phyloP scores from a whole-genome alignment of 2,329 filamentous ascomycete species.

The Phyllosticta capitalensis region DNA sequence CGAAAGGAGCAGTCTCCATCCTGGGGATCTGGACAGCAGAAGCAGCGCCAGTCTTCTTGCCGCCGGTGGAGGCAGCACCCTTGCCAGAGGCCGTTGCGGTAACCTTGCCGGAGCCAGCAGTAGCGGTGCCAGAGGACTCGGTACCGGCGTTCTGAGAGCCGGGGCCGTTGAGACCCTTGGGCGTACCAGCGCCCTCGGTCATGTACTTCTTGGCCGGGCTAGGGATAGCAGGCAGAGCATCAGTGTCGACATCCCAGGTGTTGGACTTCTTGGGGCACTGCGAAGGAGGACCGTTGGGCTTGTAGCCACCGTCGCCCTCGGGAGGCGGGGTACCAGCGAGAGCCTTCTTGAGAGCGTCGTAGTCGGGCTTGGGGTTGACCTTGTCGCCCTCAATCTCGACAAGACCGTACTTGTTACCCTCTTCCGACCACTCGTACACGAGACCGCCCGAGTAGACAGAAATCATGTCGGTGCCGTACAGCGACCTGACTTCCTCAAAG shows the following conservation, averaged over 20 bases:
- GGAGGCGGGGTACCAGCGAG: slow-evolving; percentile 43
- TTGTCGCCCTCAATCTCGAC: slow-evolving; percentile 51
- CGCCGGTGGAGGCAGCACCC: slow-evolving; percentile 19
- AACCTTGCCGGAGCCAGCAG: slow-evolving; percentile 41
- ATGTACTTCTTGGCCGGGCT: slow-evolving; percentile 46
- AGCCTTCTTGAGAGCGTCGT: slow-evolving; percentile 44
- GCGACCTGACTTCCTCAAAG: slow-evolving; percentile 67
- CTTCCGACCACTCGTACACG: slow-evolving; percentile 83
- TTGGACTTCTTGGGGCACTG: slow-evolving; percentile 44
- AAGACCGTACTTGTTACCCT: slow-evolving; percentile 61
- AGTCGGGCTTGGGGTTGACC: slow-evolving; percentile 54
- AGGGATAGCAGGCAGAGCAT: slow-evolving; percentile 49
- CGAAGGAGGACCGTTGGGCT: slow-evolving; percentile 42
- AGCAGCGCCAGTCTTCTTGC: slow-evolving; percentile 33
- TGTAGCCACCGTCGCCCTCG: slow-evolving; percentile 50
- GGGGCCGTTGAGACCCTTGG: slow-evolving; percentile 42
- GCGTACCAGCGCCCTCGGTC: slow-evolving; percentile 48
- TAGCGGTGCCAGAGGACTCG: slow-evolving; percentile 33
- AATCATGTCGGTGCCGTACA: slow-evolving; percentile 81
- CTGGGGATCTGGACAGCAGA: slow-evolving; percentile 35
- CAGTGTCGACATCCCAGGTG: slow-evolving; percentile 46
- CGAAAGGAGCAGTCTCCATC: slow-evolving; percentile 40
- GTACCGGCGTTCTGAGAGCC: slow-evolving; percentile 49
- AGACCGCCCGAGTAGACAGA: slow-evolving; percentile 88
- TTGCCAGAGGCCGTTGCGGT: slow-evolving; percentile 26